Evolutionary conservation across 495 filamentous ascomycete genomes (phyloP).

Genomic region (Staphylotrichum longicolle): DNA sequence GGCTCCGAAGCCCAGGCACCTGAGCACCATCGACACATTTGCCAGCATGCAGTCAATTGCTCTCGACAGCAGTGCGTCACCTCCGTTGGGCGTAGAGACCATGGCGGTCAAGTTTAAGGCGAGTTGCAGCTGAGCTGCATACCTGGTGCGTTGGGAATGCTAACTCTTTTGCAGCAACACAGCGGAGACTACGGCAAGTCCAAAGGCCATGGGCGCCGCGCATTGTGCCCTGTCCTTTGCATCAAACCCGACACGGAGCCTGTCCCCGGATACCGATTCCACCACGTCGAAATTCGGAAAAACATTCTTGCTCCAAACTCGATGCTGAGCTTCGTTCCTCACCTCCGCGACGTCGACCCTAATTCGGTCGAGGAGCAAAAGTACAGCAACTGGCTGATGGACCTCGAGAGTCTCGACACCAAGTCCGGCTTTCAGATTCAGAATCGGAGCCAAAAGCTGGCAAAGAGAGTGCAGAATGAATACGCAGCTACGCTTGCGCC

Average conservation of each 20-base stretch:
- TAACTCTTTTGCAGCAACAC: conserved; percentile 31
- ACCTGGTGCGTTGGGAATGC: neutral
- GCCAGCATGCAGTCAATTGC: conserved; percentile 36
- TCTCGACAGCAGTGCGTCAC: conserved; percentile 21
- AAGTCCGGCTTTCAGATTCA: conserved; percentile 48
- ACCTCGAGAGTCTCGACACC: conserved; percentile 49
- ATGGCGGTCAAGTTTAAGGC: conserved; percentile 46
- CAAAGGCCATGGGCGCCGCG: conserved; percentile 38
- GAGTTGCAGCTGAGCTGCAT: conserved; percentile 9
- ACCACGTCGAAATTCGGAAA: conserved; percentile 51
- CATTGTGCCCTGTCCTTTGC: conserved; percentile 34
- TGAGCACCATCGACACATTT: conserved; percentile 41
- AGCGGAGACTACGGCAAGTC: conserved; percentile 35
- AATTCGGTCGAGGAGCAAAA: conserved; percentile 41
- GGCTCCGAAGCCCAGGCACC: conserved; percentile 35
- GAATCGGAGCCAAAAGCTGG: conserved; percentile 39
- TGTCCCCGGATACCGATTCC: conserved; percentile 46
- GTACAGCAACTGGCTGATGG: conserved; percentile 47
- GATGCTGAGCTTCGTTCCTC: conserved; percentile 49
- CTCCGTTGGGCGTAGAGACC: conserved; percentile 16
- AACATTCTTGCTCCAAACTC: conserved; percentile 50
- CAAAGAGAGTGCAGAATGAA: conserved; percentile 43
- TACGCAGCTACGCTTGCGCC: conserved; percentile 42
- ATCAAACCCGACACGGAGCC: conserved; percentile 42
- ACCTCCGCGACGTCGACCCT: conserved; percentile 47